These are phyloP conservation scores for Penicillium sp. DNA, from an alignment of 2,329 filamentous ascomycete species.

Conservation along the genomic window DNA sequence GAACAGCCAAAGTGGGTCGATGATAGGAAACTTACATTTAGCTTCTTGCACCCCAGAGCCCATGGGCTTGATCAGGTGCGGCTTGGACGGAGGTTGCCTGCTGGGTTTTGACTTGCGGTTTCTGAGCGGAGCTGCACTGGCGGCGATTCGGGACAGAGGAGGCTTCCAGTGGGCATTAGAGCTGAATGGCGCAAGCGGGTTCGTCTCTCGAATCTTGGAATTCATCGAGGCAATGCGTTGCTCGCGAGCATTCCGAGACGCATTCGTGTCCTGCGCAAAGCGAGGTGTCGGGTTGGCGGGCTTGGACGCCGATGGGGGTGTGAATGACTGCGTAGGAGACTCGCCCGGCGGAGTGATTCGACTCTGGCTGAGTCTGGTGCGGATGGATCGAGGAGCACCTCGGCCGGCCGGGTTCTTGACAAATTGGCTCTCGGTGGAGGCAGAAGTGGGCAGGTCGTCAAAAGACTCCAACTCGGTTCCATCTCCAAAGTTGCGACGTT, in stretches of 20 bases:
- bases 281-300: slow-evolving; percentile 50
- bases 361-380: slow-evolving; percentile 46
- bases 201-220: slow-evolving; percentile 36
- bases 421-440: slow-evolving; percentile 71
- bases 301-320: slow-evolving; percentile 53
- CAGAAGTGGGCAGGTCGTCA: slow-evolving; percentile 88
- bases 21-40: slow-evolving; percentile 57
- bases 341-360: slow-evolving; percentile 30
- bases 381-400: slow-evolving; percentile 59
- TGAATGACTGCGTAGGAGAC: slow-evolving; percentile 48
- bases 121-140: slow-evolving; percentile 46
- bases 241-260: slow-evolving; percentile 59
- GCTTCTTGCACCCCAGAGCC: slow-evolving; percentile 64
- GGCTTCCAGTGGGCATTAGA: slow-evolving; percentile 53
- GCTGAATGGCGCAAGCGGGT: slow-evolving; percentile 48
- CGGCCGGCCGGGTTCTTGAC: slow-evolving; percentile 69
- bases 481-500: slow-evolving; percentile 74
- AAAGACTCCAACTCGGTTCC: slow-evolving; percentile 89
- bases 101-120: slow-evolving; percentile 39
- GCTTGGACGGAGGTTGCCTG: slow-evolving; percentile 51
- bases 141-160: slow-evolving; percentile 47
- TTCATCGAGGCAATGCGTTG: slow-evolving; percentile 49
- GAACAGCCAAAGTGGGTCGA: no score
- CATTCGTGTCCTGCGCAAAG: slow-evolving; percentile 62
- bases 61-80: slow-evolving; percentile 83